phyloP scores from a whole-genome alignment of 345 rosid genomes.

The Barbarea vulgaris region DNA sequence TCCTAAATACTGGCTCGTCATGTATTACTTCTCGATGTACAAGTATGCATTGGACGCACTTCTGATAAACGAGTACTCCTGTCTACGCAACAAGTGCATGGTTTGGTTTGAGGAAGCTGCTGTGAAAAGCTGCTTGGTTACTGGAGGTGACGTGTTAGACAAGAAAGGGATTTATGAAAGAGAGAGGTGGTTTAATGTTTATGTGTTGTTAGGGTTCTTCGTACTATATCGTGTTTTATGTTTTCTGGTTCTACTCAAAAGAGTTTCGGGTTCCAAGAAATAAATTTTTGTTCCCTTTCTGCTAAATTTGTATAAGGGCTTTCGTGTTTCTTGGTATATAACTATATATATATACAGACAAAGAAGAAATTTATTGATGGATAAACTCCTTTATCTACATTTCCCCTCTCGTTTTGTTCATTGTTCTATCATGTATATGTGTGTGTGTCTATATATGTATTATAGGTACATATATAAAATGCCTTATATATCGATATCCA shows the following conservation, averaged over 20 bases:
- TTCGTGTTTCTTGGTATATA: background rate
- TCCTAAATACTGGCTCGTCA: slow-evolving; percentile 92
- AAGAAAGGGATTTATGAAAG: slow-evolving; percentile 66
- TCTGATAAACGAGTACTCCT: slow-evolving; percentile 85
- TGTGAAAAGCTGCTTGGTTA: slow-evolving; percentile 61
- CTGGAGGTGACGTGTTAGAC: slow-evolving; percentile 69
- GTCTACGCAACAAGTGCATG: slow-evolving; percentile 63
- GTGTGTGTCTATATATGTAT: background rate
- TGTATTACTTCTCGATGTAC: slow-evolving; percentile 94
- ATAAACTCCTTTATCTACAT: background rate
- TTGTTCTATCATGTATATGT: background rate
- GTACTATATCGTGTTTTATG: slow-evolving; percentile 79
- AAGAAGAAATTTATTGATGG: slow-evolving; percentile 12
- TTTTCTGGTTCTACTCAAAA: slow-evolving; percentile 64
- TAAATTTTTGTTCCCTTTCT: background rate
- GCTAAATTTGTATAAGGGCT: slow-evolving; percentile 6
- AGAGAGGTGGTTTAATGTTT: slow-evolving; percentile 75
- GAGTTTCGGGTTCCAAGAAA: slow-evolving; percentile 74
- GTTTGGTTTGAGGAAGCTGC: slow-evolving; percentile 67
- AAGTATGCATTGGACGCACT: slow-evolving; percentile 89
- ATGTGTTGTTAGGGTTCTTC: slow-evolving; percentile 79
- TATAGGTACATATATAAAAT: no score
- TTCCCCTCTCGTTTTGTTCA: background rate
- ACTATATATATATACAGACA: no score
- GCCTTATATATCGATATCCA: background rate